Percentiles rank a stretch among this genome's conserved stretches.
These are phyloP conservation scores for Mycena polygramma DNA, from an alignment of 768 basidiomycete genomes.

Conservation along the genomic window DNA sequence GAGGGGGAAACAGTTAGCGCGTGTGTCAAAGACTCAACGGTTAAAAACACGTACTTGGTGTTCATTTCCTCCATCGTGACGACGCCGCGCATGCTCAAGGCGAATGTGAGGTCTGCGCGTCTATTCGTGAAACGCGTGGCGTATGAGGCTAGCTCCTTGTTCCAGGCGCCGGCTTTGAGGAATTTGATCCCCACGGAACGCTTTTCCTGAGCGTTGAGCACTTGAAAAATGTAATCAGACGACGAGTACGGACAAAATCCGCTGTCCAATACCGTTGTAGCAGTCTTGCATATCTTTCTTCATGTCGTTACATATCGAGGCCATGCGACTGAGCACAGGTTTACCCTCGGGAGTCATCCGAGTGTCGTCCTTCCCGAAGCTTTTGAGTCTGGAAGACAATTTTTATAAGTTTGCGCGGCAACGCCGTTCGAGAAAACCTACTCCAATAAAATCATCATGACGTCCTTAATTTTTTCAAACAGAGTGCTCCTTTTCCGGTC, in stretches of 20 bases:
- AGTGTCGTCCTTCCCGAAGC: conserved; percentile 17
- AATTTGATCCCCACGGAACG: conserved; percentile 23
- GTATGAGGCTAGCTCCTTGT: conserved; percentile 22
- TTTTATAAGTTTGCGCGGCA: background rate
- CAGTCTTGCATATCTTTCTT: conserved; percentile 31
- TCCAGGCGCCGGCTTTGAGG: conserved; percentile 26
- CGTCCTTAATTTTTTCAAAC: conserved; percentile 30
- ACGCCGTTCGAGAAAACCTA: background rate
- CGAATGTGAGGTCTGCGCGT: conserved; percentile 23
- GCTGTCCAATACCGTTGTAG: conserved; percentile 24
- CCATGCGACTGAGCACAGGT: conserved; percentile 26
- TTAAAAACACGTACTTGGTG: conserved; percentile 7
- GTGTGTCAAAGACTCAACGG: background rate
- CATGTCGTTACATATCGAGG: conserved; percentile 23
- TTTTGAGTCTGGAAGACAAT: conserved; percentile 17
- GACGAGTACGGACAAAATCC: background rate
- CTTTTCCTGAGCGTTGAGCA: conserved; percentile 26
- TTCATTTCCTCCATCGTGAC: conserved; percentile 28
- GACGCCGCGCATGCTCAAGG: conserved; percentile 12
- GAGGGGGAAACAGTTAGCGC: background rate
- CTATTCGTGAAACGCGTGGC: conserved; percentile 17
- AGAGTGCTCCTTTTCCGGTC: conserved; percentile 21
- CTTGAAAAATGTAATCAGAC: background rate
- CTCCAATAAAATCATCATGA: conserved; percentile 28
- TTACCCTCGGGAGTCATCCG: conserved; percentile 21